These are phyloP conservation scores for Xylariaceae sp. DNA, from an alignment of 2,329 filamentous ascomycete genomes.

Conservation along the genomic window DNA sequence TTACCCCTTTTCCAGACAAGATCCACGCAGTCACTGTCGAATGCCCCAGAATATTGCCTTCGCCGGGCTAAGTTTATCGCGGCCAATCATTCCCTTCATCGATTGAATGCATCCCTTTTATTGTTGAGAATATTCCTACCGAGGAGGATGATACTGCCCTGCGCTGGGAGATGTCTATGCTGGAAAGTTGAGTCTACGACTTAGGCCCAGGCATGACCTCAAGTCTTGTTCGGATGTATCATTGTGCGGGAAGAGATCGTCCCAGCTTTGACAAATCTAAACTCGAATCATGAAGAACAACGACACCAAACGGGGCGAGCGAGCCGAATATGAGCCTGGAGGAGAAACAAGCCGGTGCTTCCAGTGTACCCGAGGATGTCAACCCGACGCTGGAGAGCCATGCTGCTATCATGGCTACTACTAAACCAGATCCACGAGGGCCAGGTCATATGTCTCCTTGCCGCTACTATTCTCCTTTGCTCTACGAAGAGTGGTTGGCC, in stretches of 20 bases:
- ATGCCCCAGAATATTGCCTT: neutral
- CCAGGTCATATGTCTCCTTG: conserved; percentile 30
- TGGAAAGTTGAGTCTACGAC: no score
- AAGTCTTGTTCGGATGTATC: neutral
- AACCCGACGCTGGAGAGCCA: conserved; percentile 25
- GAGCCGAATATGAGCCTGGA: neutral
- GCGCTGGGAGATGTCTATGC: neutral
- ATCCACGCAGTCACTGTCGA: neutral
- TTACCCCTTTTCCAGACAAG: no score
- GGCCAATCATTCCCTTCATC: conserved; percentile 3
- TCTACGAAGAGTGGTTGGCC: conserved; percentile 42
- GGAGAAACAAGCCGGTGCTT: neutral
- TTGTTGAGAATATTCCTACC: neutral
- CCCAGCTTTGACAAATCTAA: neutral
- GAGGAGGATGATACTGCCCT: neutral
- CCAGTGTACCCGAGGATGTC: conserved; percentile 3
- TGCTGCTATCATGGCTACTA: conserved; percentile 31
- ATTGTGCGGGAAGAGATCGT: neutral
- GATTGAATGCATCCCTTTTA: conserved; percentile 4
- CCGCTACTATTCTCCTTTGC: conserved; percentile 29
- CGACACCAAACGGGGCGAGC: neutral
- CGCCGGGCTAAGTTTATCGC: neutral
- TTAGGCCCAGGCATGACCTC: no score
- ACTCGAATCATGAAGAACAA: neutral
- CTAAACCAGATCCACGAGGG: conserved; percentile 29